phyloP scores from a whole-genome alignment of 1,284 basidiomycete genomes.

The Apiotrichum akiyoshidainum region DNA sequence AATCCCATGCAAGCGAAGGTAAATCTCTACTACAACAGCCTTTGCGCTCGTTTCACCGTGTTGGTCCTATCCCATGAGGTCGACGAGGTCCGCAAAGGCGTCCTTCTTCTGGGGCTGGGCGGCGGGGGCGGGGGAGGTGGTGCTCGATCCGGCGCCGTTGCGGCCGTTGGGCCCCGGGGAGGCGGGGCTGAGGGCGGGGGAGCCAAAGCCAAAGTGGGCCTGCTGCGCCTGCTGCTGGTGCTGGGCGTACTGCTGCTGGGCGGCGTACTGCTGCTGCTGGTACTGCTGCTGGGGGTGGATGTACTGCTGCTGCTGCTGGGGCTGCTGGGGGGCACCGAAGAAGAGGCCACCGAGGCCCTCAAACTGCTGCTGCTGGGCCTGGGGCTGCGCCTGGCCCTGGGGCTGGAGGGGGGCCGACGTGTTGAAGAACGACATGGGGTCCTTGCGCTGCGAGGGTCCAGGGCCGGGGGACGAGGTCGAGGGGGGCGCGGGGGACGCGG shows the following conservation, averaged over 20 bases:
- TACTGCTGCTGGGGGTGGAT: slow-evolving; percentile 7
- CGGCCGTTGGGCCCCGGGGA: slow-evolving; percentile 10
- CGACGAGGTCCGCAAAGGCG: slow-evolving; percentile 51
- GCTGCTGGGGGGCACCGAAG: too few species aligned
- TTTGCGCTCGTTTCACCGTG: not conserved
- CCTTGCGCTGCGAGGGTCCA: slow-evolving; percentile 20
- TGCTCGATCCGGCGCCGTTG: not conserved
- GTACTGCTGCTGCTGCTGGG: slow-evolving; percentile 10
- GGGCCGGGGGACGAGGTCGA: slow-evolving; percentile 7
- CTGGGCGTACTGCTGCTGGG: not conserved
- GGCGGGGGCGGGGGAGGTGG: slow-evolving; percentile 12
- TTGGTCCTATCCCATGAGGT: slow-evolving; percentile 37
- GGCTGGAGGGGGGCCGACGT: slow-evolving; percentile 2
- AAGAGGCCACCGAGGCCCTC: not conserved
- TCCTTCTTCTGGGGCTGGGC: slow-evolving; percentile 42
- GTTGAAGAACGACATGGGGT: slow-evolving; percentile 50
- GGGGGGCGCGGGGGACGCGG: slow-evolving; percentile 25
- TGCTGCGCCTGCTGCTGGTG: slow-evolving; percentile 16
- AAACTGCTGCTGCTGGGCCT: slow-evolving; percentile 8
- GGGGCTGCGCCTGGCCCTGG: slow-evolving; percentile 9
- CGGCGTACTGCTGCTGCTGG: slow-evolving; percentile 8
- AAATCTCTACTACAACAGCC: not conserved
- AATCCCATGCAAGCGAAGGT: slow-evolving; percentile 1
- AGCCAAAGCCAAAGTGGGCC: slow-evolving; percentile 17
- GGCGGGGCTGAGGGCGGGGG: slow-evolving; percentile 16